Percentiles rank a stretch among this genome's conserved stretches.
Conservation (phyloP, 169 alveolate genomes). For the Plasmodium sp. region DNA sequence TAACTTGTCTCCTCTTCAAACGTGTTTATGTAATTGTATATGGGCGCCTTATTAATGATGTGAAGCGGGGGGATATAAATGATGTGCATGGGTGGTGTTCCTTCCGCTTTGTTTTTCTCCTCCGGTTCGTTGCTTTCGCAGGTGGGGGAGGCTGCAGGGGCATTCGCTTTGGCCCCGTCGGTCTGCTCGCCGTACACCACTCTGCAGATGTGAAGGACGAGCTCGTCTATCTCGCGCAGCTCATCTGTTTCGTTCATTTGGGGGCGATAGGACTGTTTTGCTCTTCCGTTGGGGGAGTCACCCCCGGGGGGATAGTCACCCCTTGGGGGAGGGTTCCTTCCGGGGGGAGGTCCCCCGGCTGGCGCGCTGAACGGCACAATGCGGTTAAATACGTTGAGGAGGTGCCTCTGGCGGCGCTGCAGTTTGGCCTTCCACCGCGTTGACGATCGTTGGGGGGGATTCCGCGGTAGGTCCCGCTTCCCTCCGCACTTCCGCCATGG, state of each 20-base stretch:
- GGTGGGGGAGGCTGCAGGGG: background rate
- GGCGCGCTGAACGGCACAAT: background rate
- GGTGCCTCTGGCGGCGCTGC: background rate
- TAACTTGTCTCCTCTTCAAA: conserved; percentile 23
- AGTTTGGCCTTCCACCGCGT: background rate
- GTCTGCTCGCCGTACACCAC: background rate
- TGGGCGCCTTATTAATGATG: background rate
- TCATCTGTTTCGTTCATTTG: background rate
- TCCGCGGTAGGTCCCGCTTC: background rate
- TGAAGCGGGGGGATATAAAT: conserved; percentile 47
- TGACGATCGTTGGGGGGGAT: background rate
- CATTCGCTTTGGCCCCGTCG: background rate
- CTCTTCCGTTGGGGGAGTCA: background rate
- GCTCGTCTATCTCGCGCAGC: background rate
- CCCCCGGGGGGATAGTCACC: background rate
- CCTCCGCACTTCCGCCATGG: background rate
- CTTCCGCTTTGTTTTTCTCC: background rate
- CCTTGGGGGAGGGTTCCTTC: background rate
- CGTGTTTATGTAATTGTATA: conserved; percentile 21
- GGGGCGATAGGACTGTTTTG: background rate
- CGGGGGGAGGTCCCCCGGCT: background rate
- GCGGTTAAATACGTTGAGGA: background rate
- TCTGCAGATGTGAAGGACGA: background rate
- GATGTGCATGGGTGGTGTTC: background rate
- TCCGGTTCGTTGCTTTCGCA: background rate